phyloP scores from a whole-genome alignment of 2,329 filamentous ascomycete genomes.

The Malbranchea cinnamomea region DNA sequence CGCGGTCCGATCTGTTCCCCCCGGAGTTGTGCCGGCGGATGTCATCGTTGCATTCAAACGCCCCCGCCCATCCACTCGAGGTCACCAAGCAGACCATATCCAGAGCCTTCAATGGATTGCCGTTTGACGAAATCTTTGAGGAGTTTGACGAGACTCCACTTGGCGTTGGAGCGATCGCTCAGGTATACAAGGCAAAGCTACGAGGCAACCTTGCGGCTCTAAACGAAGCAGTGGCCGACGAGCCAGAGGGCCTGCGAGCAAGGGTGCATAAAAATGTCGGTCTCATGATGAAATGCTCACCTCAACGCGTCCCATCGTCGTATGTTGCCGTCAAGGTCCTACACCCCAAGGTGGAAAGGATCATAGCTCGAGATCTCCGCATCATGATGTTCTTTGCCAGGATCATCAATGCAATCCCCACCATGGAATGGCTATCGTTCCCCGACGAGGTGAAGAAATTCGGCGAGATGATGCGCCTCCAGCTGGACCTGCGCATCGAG shows the following conservation, averaged over 20 bases:
- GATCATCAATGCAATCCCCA: constrained; percentile 71
- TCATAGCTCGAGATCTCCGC: constrained; percentile 73
- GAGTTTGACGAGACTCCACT: constrained; percentile 84
- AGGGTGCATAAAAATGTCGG: constrained; percentile 72
- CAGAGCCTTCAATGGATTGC: constrained; percentile 63
- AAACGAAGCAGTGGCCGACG: constrained; percentile 40
- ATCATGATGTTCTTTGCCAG: constrained; percentile 92
- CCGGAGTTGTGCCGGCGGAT: constrained; percentile 81
- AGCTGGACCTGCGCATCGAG: constrained; percentile 88
- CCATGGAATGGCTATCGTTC: constrained; percentile 92
- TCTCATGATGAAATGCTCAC: constrained; percentile 70
- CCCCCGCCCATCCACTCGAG: constrained; percentile 74
- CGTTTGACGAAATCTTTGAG: constrained; percentile 85
- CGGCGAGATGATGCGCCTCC: constrained; percentile 97
- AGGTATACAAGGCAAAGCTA: constrained; percentile 91
- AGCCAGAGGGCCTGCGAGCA: constrained; percentile 44
- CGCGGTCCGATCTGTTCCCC: constrained; percentile 90
- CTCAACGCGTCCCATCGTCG: constrained; percentile 69
- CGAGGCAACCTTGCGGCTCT: constrained; percentile 60
- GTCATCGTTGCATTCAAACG: constrained; percentile 89
- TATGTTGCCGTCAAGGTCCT: constrained; percentile 95
- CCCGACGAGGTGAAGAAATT: constrained; percentile 91
- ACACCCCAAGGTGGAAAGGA: constrained; percentile 79
- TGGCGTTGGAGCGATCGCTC: constrained; percentile 89
- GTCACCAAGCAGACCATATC: constrained; percentile 66